These are phyloP conservation scores for Scleroderma bovista DNA, from an alignment of 768 basidiomycete genomes.

Conservation along the genomic window DNA sequence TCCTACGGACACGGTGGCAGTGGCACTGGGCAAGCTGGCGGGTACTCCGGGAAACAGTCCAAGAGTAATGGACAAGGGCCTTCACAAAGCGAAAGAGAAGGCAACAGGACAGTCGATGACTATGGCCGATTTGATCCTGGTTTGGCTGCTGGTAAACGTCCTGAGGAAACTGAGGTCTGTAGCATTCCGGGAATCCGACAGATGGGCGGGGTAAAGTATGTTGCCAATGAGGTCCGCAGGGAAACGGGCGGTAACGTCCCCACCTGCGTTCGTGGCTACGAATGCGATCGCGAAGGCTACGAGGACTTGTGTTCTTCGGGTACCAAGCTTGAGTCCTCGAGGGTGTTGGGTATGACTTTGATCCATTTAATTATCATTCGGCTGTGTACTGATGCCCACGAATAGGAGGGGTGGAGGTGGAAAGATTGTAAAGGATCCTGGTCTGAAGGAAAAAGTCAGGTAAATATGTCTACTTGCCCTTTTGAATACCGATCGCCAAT, in stretches of 20 bases:
- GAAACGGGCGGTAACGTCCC: too few species aligned
- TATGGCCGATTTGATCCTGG: too few species aligned
- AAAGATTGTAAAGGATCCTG: conserved; percentile 1
- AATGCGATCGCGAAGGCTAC: conserved; percentile 7
- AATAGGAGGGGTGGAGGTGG: conserved; percentile 4
- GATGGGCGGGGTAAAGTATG: too few species aligned
- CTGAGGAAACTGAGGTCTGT: background rate
- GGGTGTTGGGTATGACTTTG: background rate
- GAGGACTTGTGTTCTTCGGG: background rate
- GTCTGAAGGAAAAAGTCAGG: conserved; percentile 3
- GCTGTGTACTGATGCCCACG: background rate
- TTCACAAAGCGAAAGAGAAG: background rate
- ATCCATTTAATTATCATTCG: background rate
- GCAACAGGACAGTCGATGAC: background rate
- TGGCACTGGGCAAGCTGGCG: conserved; percentile 7
- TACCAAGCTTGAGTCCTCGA: background rate
- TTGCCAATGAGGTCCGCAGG: too few species aligned
- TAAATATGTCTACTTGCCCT: background rate
- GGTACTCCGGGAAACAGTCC: background rate
- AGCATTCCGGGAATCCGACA: too few species aligned
- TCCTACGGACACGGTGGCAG: conserved; percentile 2
- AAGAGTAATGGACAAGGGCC: background rate
- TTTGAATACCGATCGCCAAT: too few species aligned
- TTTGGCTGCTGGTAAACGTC: too few species aligned
- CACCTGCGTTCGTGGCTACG: conserved; percentile 4